Conservation (phyloP, 306 rosid species). For the Trichosanthes cucumerina region DNA sequence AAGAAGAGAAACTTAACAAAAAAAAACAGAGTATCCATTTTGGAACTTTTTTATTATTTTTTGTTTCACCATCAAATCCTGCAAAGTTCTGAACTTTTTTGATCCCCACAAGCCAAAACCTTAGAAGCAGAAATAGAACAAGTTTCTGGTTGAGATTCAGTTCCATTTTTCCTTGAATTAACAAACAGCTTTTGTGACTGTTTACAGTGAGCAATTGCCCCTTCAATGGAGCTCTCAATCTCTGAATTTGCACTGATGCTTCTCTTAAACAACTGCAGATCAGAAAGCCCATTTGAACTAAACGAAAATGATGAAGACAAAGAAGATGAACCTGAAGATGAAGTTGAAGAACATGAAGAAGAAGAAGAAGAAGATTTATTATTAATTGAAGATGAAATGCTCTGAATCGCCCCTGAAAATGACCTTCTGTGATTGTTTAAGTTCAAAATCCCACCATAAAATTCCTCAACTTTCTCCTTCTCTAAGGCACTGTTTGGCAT, state of each 20-base stretch:
- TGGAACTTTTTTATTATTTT: not conserved
- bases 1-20: no score
- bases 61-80: not conserved
- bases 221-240: slow-evolving; percentile 64
- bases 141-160: slow-evolving; percentile 15
- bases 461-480: not conserved
- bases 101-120: slow-evolving; percentile 25
- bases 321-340: slow-evolving; percentile 71
- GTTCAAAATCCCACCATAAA: not conserved
- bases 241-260: slow-evolving; percentile 64
- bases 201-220: slow-evolving; percentile 94
- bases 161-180: slow-evolving; percentile 12
- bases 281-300: slow-evolving; percentile 46
- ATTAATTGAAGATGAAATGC: slow-evolving; percentile 26
- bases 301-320: slow-evolving; percentile 76
- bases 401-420: slow-evolving; percentile 67
- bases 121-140: slow-evolving; percentile 30
- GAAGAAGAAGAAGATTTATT: slow-evolving; percentile 8
- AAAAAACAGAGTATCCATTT: not conserved
- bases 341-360: slow-evolving; percentile 40
- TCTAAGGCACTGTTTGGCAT: not conserved
- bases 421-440: slow-evolving; percentile 48
- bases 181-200: slow-evolving; percentile 32
- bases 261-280: slow-evolving; percentile 53
- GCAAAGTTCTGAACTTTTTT: slow-evolving; percentile 24